Percentiles rank a stretch among this genome's conserved stretches.
Evolutionary conservation across 352 stramenopile genomes (phyloP).

Genomic region (Saprolegnia parasitica): DNA sequence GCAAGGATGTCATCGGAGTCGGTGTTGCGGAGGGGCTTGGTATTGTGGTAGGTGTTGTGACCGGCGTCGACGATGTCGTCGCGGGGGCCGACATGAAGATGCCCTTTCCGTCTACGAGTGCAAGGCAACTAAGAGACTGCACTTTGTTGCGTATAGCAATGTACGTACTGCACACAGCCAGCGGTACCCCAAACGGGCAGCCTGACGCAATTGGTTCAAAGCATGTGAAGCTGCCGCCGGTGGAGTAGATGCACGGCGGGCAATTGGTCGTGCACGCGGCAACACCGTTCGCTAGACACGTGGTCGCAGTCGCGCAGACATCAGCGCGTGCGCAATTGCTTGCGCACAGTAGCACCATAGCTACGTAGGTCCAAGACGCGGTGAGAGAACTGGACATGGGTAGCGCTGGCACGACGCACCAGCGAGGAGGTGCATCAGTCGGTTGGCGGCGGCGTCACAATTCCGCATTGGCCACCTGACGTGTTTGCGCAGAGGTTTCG

Average conservation of each 20-base stretch:
- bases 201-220: not conserved
- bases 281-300: conserved; percentile 9
- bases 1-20: not conserved
- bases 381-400: not conserved
- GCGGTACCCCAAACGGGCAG: not conserved
- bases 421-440: not conserved
- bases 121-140: not conserved
- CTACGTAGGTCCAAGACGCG: not conserved
- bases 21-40: not conserved
- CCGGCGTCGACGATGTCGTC: not conserved
- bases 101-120: conserved; percentile 3
- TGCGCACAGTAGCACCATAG: not conserved
- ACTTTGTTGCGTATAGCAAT: not conserved
- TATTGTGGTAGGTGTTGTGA: not conserved
- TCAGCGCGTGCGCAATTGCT: not conserved
- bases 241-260: conserved; percentile 10
- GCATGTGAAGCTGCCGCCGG: not conserved
- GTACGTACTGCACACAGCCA: conserved; percentile 4
- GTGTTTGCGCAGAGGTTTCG: not conserved
- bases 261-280: conserved; percentile 9
- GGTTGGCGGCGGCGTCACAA: not conserved
- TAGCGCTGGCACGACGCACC: not conserved
- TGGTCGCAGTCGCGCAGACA: not conserved
- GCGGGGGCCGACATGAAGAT: conserved; percentile 40
- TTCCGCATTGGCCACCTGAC: not conserved